Evolutionary conservation across 257 asterid genomes (phyloP).

Genomic region (Plantago major): DNA sequence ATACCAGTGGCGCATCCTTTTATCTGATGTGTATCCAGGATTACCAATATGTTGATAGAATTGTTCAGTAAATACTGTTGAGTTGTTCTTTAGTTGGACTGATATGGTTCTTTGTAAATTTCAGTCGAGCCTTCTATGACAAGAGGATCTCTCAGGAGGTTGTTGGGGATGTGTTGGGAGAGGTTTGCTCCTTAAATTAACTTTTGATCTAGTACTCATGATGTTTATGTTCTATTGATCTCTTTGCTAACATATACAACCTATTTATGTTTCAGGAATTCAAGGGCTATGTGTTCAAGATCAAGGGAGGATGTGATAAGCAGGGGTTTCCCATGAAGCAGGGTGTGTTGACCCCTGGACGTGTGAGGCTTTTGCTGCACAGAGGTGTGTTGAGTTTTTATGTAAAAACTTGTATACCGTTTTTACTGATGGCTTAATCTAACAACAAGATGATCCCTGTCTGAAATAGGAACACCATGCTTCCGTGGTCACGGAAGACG

Average conservation of each 20-base stretch:
- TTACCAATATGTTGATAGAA: too few relatives aligned
- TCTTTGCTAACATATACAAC: neutral
- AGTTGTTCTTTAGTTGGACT: too few relatives aligned
- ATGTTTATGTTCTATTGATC: neutral
- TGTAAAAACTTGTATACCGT: too few relatives aligned
- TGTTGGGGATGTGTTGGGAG: constrained; percentile 44
- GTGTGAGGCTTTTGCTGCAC: constrained; percentile 39
- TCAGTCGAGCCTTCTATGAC: constrained; percentile 45
- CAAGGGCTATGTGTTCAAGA: constrained; percentile 46
- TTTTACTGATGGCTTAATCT: too few relatives aligned
- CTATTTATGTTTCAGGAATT: constrained; percentile 27
- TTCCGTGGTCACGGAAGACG: constrained; percentile 10
- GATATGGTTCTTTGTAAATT: neutral
- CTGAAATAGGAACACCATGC: constrained; percentile 4
- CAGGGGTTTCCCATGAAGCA: constrained; percentile 54
- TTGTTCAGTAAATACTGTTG: too few relatives aligned
- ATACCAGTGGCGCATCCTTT: too few relatives aligned
- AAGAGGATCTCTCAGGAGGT: constrained; percentile 51
- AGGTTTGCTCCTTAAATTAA: constrained; percentile 18
- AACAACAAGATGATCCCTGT: neutral
- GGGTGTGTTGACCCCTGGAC: constrained; percentile 46
- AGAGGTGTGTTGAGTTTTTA: constrained; percentile 24
- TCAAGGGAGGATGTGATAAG: constrained; percentile 50
- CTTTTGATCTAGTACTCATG: neutral
- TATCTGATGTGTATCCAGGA: too few relatives aligned